phyloP scores from a whole-genome alignment of 768 basidiomycete genomes.

The Boletus tomentosulus region DNA sequence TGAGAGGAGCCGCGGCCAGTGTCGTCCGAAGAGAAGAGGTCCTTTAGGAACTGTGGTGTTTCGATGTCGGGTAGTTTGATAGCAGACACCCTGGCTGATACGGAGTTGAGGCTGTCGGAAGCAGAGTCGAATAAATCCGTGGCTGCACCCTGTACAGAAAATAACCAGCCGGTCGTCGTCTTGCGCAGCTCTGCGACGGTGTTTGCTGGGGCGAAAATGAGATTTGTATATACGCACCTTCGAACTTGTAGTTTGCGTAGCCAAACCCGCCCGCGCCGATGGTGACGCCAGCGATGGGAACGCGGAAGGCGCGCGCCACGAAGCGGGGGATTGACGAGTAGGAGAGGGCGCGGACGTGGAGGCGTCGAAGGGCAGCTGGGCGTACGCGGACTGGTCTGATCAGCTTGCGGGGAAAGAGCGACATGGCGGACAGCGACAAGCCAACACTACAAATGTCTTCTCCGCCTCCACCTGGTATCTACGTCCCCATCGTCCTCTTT shows the following conservation, averaged over 20 bases:
- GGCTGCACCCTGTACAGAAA: conserved; percentile 58
- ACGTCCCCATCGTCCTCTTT: background rate
- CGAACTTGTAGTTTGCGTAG: conserved; percentile 96
- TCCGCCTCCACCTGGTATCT: background rate
- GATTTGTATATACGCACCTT: conserved; percentile 52
- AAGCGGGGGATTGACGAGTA: conserved; percentile 89
- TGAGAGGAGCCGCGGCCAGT: conserved; percentile 32
- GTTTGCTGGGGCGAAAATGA: background rate
- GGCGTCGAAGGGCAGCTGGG: conserved; percentile 38
- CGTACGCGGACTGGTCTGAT: background rate
- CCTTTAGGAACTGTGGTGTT: conserved; percentile 65
- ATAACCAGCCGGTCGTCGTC: conserved; percentile 63
- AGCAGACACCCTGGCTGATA: conserved; percentile 54
- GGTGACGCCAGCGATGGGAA: conserved; percentile 85
- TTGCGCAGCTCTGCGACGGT: conserved; percentile 60
- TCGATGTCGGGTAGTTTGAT: conserved; percentile 57
- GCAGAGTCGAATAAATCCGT: conserved; percentile 65
- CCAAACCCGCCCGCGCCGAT: conserved; percentile 88
- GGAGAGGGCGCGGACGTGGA: conserved; percentile 74
- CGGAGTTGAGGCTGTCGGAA: conserved; percentile 59
- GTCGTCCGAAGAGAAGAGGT: conserved; percentile 42
- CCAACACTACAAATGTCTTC: background rate
- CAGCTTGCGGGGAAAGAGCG: background rate
- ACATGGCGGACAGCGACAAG: conserved; percentile 3
- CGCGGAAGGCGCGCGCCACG: conserved; percentile 79